Evolutionary conservation across 2,329 filamentous ascomycete genomes (phyloP), one percentile per base, ranked within the genome.

Genomic region (Orbilia brochopaga): DNA sequence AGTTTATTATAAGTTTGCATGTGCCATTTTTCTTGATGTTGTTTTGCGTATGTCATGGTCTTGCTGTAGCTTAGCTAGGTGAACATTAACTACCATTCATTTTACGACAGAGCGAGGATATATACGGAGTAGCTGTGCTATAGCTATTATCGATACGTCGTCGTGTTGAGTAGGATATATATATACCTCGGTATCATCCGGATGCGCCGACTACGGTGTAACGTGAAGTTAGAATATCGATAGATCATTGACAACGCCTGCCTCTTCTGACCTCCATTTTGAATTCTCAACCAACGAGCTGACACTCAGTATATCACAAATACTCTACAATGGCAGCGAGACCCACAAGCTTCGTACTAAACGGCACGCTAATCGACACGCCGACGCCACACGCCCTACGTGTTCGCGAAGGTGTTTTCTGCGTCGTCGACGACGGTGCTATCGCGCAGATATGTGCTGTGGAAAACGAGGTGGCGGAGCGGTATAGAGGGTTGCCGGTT

Each of bases 331-430:
- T 44, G 40, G 40, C 40, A 17, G 17, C 40, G 4, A 5, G 17
- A 15, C 40, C 40, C 13, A 15, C 40, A 15, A 40, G 37, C 17
- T 52, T 48, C 2, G 57, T 69, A 21, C 37, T 76, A 44, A 40
- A 59, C 30, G 75, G 74, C 6, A 74, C 74, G 0, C 73, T 76
- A 44, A 75, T 76, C 35, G 75, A 76, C 60, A 62, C 75, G 5
- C 75, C 75, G n/a, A 70, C 74, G 1, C 61, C 73, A 24, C 48
- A 53, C 10, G 66, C 73, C 0, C 74, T 76, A 2, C 67, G 74
- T 3, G 42, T 76, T 7, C 62, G 75, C 17, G 50, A 62, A 27
- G 48, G 73, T 19, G 65, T 62, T 15, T 67, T 72, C 48, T 67
- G 74, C 55, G 66, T 73, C 1, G 57, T 76, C 24, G 60, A 48